phyloP scores from a whole-genome alignment of 768 basidiomycete species.

The Agaricus sinodeliciosus region DNA sequence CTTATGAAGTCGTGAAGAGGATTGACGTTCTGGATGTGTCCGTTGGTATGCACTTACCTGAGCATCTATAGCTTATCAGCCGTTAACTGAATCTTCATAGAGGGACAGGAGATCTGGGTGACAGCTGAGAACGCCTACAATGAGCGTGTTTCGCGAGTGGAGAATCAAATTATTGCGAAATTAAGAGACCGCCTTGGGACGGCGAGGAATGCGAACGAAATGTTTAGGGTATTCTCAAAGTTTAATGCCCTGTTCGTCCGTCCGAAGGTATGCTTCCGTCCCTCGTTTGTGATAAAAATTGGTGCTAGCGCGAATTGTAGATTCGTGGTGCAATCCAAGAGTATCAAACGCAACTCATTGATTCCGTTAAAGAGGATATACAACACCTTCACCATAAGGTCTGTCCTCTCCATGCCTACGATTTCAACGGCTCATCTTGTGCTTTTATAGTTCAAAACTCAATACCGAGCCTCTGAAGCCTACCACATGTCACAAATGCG shows the following conservation, averaged over 20 bases:
- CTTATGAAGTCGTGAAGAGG: slow-evolving; percentile 95
- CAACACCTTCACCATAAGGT: slow-evolving; percentile 86
- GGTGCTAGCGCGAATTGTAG: slow-evolving; percentile 26
- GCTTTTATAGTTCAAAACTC: slow-evolving; percentile 74
- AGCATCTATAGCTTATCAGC: not conserved
- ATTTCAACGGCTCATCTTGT: too few species aligned
- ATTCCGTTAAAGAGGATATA: slow-evolving; percentile 98
- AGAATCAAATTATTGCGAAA: slow-evolving; percentile 96
- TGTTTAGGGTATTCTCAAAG: slow-evolving; percentile 98
- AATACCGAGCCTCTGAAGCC: slow-evolving; percentile 92
- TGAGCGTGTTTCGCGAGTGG: slow-evolving; percentile 93
- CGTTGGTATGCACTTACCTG: slow-evolving; percentile 42
- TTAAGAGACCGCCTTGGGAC: slow-evolving; percentile 89
- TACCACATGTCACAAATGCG: slow-evolving; percentile 99
- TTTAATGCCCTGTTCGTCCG: slow-evolving; percentile 72
- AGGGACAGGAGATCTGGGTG: slow-evolving; percentile 97
- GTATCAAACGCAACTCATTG: slow-evolving; percentile 97
- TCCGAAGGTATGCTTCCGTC: slow-evolving; percentile 10
- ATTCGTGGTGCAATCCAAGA: slow-evolving; percentile 98
- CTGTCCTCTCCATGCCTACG: slow-evolving; percentile 23
- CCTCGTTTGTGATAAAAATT: not conserved
- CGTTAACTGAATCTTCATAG: slow-evolving; percentile 28
- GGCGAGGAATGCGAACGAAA: slow-evolving; percentile 96
- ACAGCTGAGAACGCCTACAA: slow-evolving; percentile 97
- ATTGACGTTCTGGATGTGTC: slow-evolving; percentile 96